Evolutionary conservation across 1,284 basidiomycete species (phyloP).

Genomic region (Puccinia novopanici): DNA sequence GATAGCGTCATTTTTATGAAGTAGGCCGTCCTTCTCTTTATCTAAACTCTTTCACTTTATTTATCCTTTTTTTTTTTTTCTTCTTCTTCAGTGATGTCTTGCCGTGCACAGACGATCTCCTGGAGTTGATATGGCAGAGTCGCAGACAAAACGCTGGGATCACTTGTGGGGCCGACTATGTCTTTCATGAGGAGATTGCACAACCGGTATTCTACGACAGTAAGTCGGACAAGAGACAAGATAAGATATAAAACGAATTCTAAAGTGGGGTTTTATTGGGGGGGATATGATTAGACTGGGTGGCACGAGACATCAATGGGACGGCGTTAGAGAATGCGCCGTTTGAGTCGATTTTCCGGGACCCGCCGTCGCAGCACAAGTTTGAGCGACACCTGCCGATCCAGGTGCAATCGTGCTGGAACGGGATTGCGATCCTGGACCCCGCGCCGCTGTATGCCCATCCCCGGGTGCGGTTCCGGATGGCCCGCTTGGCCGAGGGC

Average conservation of each 20-base stretch:
- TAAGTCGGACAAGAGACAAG: no score
- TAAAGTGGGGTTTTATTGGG: neutral
- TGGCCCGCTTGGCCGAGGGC: conserved; percentile 75
- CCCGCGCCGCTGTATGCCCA: conserved; percentile 87
- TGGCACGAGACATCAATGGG: conserved; percentile 92
- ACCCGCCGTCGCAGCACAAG: conserved; percentile 70
- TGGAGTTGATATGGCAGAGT: conserved; percentile 93
- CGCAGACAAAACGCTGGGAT: conserved; percentile 89
- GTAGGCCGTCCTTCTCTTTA: conserved; percentile 29
- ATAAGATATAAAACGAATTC: no score
- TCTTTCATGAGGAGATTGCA: conserved; percentile 91
- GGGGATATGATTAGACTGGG: conserved; percentile 66
- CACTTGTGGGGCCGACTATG: conserved; percentile 93
- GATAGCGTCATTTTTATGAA: conserved; percentile 95
- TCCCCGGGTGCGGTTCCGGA: conserved; percentile 84
- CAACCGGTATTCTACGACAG: conserved; percentile 56
- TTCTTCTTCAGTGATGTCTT: conserved; percentile 72
- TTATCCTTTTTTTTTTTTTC: neutral
- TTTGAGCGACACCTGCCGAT: conserved; percentile 88
- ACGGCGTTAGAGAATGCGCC: conserved; percentile 94
- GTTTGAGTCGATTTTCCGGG: conserved; percentile 87
- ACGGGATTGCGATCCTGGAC: conserved; percentile 88
- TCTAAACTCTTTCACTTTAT: neutral
- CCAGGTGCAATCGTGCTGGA: conserved; percentile 96
- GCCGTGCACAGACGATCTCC: conserved; percentile 88